phyloP scores from a whole-genome alignment of 805 yeast species.

The Suhomyces tanzawaensis region DNA sequence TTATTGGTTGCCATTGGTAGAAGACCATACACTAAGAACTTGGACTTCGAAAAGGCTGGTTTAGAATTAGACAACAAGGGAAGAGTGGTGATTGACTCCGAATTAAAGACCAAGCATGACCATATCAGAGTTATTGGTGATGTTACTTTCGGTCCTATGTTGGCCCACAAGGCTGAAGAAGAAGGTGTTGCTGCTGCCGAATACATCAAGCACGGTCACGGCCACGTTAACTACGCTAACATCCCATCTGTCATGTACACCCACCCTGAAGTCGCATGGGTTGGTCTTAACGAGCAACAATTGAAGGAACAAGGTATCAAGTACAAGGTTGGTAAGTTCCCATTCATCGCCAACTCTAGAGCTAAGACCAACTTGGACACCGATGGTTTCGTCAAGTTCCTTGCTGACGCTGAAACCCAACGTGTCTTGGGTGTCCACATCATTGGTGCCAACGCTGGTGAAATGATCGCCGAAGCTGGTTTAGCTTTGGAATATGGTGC shows the following conservation, averaged over 20 bases:
- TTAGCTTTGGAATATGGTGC: constrained; percentile 99
- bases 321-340: constrained; percentile 96
- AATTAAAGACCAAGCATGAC: constrained; percentile 86
- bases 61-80: constrained; percentile 90
- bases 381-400: constrained; percentile 94
- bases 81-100: constrained; percentile 88
- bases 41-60: constrained; percentile 85
- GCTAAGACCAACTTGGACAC: constrained; percentile 97
- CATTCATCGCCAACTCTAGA: constrained; percentile 98
- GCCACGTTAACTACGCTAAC: constrained; percentile 97
- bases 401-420: constrained; percentile 96
- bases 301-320: constrained; percentile 88
- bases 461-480: constrained; percentile 98
- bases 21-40: constrained; percentile 92
- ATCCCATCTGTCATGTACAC: constrained; percentile 99
- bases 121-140: constrained; percentile 98
- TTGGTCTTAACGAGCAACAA: constrained; percentile 93
- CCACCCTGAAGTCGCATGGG: constrained; percentile 99
- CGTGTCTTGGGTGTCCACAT: constrained; percentile 95
- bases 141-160: constrained; percentile 97
- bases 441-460: constrained; percentile 98
- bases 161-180: constrained; percentile 99
- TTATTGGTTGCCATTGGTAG: constrained; percentile 97
- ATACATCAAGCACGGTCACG: constrained; percentile 87
- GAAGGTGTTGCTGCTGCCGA: constrained; percentile 99